Evolutionary conservation across 805 yeast genomes (phyloP), one percentile per base, ranked within the genome.

Genomic region (Wickerhamiella spandovensis): DNA sequence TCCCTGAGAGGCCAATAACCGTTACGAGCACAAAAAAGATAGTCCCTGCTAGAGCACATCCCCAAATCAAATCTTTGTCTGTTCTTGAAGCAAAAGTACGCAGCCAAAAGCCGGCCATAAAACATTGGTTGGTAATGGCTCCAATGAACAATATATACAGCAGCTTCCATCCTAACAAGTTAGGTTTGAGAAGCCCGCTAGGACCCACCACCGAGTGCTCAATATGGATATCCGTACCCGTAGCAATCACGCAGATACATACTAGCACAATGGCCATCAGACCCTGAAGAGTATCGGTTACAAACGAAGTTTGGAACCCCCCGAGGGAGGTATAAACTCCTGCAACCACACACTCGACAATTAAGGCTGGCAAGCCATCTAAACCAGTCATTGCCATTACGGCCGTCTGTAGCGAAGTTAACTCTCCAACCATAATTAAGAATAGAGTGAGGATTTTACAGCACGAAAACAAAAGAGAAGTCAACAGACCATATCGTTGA

Each of bases 91-190:
- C 95, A 70, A 89, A 89, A 0, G 97, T 85, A 61, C 97, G 74
- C 54, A 89, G 69, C 97, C 97, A 89, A 64, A 89, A 88, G 0
- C 95, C 95, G 30, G 95, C 77, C 73, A 89, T 69, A 67, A 89
- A 89, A 63, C 89, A 78, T 63, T 87, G 95, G 61, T 89, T 89
- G 32, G 96, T 84, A 50, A 86, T 75, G 61, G 89, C 83, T 23
- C 96, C 96, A 28, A 89, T 81, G 6, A 82, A 76, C 56, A 89
- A 71, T 55, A 89, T 88, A 63, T 87, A 89, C 32, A 89, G 64
- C 56, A 89, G 73, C 72, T 87, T 92, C 94, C 95, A 88, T n/a
- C 95, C 95, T 39, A 88, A 71, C 56, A 75, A 76, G 61, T 79
- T 82, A 1, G 80, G 76, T 35, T 78, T 74, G 52, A 84, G 67